These are phyloP conservation scores for Debaryomycetaceae sp. DNA, from an alignment of 1,139 yeast species.

Conservation along the genomic window DNA sequence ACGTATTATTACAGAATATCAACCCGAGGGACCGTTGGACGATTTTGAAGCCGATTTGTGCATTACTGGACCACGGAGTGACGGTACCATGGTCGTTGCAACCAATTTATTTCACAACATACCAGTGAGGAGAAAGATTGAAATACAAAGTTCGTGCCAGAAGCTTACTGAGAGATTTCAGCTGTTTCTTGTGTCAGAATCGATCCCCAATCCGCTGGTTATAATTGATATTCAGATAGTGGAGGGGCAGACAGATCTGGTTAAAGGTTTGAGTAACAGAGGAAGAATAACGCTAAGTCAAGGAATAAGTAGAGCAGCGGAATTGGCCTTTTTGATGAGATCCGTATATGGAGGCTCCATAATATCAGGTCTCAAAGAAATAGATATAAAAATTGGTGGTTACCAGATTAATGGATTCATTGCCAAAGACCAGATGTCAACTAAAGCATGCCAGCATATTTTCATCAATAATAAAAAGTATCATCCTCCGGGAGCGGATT, in stretches of 20 bases:
- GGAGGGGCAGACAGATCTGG: conserved; percentile 3
- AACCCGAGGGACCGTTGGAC: neutral
- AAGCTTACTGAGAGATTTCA: conserved; percentile 30
- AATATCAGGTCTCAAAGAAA: conserved; percentile 12
- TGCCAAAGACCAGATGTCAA: conserved; percentile 23
- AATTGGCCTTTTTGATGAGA: conserved; percentile 8
- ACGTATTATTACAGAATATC: neutral
- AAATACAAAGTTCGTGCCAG: conserved; percentile 18
- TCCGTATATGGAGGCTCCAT: conserved; percentile 18
- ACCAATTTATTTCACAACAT: conserved; percentile 47
- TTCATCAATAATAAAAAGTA: conserved; percentile 42
- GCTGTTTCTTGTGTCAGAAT: conserved; percentile 27
- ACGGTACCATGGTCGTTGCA: conserved; percentile 54
- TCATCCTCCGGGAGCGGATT: conserved; percentile 16
- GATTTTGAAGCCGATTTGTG: neutral
- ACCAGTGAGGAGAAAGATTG: conserved; percentile 54
- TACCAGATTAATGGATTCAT: conserved; percentile 28
- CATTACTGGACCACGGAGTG: conserved; percentile 2
- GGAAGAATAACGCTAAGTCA: neutral
- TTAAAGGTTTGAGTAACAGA: neutral
- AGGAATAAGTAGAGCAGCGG: neutral
- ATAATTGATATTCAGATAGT: conserved; percentile 16
- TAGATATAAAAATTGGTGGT: conserved; percentile 20
- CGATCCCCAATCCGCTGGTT: conserved; percentile 24
- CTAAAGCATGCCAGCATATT: conserved; percentile 43